phyloP scores from a whole-genome alignment of 148 eudicot species.

The Silene uniflora region DNA sequence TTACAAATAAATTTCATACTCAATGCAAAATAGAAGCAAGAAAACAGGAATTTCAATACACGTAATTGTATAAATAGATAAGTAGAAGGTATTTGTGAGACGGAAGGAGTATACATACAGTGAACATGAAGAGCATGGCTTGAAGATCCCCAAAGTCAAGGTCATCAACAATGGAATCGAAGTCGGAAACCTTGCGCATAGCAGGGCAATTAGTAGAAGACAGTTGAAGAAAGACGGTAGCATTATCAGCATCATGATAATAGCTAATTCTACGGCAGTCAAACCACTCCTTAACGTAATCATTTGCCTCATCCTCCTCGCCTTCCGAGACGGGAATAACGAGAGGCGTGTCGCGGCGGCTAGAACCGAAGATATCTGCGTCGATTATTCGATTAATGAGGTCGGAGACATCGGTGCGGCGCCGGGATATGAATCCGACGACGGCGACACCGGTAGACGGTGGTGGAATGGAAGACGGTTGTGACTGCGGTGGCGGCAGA shows the following conservation, averaged over 20 bases:
- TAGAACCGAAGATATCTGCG: conserved; percentile 64
- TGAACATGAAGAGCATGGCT: conserved; percentile 88
- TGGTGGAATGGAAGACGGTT: conserved; percentile 13
- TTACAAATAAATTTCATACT: no score
- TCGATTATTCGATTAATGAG: conserved; percentile 69
- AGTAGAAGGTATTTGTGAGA: no score
- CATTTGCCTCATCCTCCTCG: conserved; percentile 10
- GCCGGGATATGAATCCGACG: conserved; percentile 62
- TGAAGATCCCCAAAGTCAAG: conserved; percentile 70
- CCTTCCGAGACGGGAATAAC: not conserved
- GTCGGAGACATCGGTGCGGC: conserved; percentile 41
- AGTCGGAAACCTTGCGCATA: conserved; percentile 22
- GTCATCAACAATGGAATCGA: conserved; percentile 48
- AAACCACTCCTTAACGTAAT: not conserved
- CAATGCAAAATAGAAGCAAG: not conserved
- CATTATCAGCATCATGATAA: conserved; percentile 17
- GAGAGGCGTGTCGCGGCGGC: conserved; percentile 33
- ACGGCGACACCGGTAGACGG: conserved; percentile 1
- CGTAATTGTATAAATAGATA: not conserved
- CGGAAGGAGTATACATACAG: conserved; percentile 61
- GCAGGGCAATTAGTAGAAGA: conserved; percentile 43
- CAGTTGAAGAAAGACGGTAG: conserved; percentile 60
- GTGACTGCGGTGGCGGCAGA: not conserved
- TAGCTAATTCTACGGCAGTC: no score
- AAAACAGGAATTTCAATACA: no score